Evolutionary conservation across 208 protist genomes (phyloP).

Genomic region (Crithidia bombi): DNA sequence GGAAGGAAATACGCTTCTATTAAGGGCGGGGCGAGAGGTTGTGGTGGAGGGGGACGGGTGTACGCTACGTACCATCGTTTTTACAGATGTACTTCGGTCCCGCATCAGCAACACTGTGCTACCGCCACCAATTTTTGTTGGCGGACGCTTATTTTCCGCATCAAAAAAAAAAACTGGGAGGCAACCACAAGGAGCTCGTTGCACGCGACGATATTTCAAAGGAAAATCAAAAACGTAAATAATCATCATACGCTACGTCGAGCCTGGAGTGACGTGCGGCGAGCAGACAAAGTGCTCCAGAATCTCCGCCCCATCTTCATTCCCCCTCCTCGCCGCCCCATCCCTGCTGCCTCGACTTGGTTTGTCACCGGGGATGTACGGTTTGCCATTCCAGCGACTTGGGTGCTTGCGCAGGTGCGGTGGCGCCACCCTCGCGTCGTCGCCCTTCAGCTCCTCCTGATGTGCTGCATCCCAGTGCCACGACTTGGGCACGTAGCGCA

Average conservation of each 20-base stretch:
- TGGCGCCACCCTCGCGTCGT: constrained; percentile 30
- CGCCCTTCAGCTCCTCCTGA: constrained; percentile 41
- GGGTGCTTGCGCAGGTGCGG: constrained; percentile 68
- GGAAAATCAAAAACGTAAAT: background rate
- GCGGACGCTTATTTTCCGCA: no score
- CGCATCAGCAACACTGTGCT: no score
- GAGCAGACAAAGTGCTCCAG: constrained; percentile 64
- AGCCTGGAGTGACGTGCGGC: constrained; percentile 32
- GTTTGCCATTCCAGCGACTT: constrained; percentile 60
- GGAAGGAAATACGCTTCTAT: no score
- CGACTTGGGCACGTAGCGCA: constrained; percentile 65
- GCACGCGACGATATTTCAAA: no score
- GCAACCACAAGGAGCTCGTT: no score
- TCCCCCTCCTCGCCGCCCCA: background rate
- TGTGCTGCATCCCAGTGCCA: constrained; percentile 63
- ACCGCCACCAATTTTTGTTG: no score
- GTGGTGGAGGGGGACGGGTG: no score
- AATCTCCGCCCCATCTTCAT: constrained; percentile 35
- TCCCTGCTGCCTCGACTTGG: constrained; percentile 5
- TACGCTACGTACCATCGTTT: no score
- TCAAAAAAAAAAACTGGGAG: background rate
- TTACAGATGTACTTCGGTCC: no score
- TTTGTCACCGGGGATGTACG: constrained; percentile 6
- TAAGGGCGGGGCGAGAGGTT: no score
- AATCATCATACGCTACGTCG: background rate